A percentile compares a stretch with the other conserved stretches of the same genome.
phyloP scores from a whole-genome alignment of 352 stramenopile genomes.

The Pythium apleroticum region DNA sequence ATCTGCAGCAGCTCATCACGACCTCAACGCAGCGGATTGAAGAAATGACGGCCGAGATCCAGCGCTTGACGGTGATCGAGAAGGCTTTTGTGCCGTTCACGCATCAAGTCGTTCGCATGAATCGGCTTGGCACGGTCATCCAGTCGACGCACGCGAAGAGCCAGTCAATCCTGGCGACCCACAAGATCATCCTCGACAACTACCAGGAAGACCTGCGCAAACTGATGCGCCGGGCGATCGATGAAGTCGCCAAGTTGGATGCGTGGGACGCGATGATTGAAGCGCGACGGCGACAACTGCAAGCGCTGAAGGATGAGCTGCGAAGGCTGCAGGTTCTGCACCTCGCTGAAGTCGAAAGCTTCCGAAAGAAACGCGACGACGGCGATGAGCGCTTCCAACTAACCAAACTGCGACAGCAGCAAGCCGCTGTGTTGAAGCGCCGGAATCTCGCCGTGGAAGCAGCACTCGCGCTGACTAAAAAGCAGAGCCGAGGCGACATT shows the following conservation, averaged over 20 bases:
- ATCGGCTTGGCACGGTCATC: slow-evolving; percentile 43
- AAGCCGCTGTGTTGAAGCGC: slow-evolving; percentile 47
- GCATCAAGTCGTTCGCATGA: slow-evolving; percentile 59
- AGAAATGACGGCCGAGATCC: slow-evolving; percentile 67
- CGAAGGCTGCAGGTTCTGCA: slow-evolving; percentile 55
- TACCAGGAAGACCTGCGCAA: slow-evolving; percentile 64
- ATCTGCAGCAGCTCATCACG: slow-evolving; percentile 37
- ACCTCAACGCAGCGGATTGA: slow-evolving; percentile 56
- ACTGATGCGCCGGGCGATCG: slow-evolving; percentile 47
- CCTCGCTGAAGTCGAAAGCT: slow-evolving; percentile 56
- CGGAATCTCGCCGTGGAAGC: slow-evolving; percentile 44
- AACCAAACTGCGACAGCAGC: slow-evolving; percentile 52
- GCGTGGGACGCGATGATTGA: slow-evolving; percentile 71
- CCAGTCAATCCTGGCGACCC: slow-evolving; percentile 40
- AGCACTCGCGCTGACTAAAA: slow-evolving; percentile 31
- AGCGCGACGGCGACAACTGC: slow-evolving; percentile 55
- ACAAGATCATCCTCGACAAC: slow-evolving; percentile 44
- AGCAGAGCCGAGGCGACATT: slow-evolving; percentile 33
- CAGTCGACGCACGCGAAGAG: slow-evolving; percentile 39
- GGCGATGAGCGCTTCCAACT: slow-evolving; percentile 67
- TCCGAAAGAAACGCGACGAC: slow-evolving; percentile 59
- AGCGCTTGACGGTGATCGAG: slow-evolving; percentile 57
- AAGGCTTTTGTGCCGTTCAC: slow-evolving; percentile 78
- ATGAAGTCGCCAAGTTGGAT: slow-evolving; percentile 56
- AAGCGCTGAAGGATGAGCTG: slow-evolving; percentile 59